phyloP scores from a whole-genome alignment of 164 flowering plant genomes.

The Nelumbo lutea region DNA sequence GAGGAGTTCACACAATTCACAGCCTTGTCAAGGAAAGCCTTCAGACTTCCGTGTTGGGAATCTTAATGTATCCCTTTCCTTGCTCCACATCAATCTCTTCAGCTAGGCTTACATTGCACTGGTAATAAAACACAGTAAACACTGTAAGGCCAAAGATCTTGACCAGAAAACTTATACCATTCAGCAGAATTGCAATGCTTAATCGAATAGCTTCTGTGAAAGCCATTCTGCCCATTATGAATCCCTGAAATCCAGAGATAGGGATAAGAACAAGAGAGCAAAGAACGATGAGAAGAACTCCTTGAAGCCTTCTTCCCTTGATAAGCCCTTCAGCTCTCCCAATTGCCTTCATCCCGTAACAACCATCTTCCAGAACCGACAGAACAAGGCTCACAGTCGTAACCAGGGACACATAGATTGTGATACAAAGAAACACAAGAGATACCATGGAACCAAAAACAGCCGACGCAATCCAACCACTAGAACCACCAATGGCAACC shows the following conservation, averaged over 20 bases:
- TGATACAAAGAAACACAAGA: background rate
- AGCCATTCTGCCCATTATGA: background rate
- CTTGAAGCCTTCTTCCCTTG: constrained; percentile 21
- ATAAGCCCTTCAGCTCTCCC: constrained; percentile 10
- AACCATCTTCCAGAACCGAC: constrained; percentile 27
- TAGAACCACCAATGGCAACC: no score
- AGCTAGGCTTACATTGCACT: constrained; percentile 17
- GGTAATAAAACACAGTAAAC: constrained; percentile 25
- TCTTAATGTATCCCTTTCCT: no score
- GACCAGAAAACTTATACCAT: constrained; percentile 4
- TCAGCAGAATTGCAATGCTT: constrained; percentile 4
- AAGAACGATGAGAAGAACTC: constrained; percentile 19
- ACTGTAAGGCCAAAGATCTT: constrained; percentile 14
- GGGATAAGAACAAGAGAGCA: background rate
- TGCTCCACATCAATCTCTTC: no score
- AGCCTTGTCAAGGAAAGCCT: no score
- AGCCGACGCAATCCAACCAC: background rate
- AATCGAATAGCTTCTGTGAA: background rate
- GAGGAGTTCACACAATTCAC: no score
- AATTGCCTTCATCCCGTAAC: no score
- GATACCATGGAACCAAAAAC: background rate
- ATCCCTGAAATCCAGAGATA: background rate
- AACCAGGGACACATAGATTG: constrained; percentile 9
- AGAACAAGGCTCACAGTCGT: constrained; percentile 25
- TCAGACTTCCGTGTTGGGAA: no score